phyloP scores from a whole-genome alignment of 768 basidiomycete species.

The Tulasnella sp. region DNA sequence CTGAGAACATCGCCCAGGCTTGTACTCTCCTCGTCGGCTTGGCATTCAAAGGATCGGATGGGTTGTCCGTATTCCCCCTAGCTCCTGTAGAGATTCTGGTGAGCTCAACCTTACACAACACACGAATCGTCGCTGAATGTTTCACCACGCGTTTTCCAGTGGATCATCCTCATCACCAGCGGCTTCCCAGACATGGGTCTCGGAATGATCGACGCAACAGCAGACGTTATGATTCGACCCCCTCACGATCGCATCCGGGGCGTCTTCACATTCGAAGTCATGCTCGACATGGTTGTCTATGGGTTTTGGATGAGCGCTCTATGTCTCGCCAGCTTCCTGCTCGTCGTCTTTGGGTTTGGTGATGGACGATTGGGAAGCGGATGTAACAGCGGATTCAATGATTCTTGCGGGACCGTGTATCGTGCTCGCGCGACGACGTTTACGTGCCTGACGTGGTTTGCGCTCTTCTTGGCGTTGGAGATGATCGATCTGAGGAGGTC shows the following conservation, averaged over 20 bases:
- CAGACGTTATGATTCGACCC: slow-evolving; percentile 39
- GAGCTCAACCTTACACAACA: slow-evolving; percentile 3
- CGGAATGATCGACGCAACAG: slow-evolving; percentile 39
- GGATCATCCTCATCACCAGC: slow-evolving; percentile 43
- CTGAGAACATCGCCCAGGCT: slow-evolving; percentile 45
- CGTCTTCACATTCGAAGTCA: slow-evolving; percentile 30
- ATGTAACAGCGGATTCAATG: slow-evolving; percentile 27
- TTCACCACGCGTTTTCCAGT: slow-evolving; percentile 20
- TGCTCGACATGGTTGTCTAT: slow-evolving; percentile 29
- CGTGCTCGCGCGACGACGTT: slow-evolving; percentile 30
- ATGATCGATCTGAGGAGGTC: slow-evolving; percentile 21
- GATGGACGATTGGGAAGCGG: slow-evolving; percentile 24
- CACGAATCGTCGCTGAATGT: background rate
- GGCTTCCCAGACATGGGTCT: slow-evolving; percentile 46
- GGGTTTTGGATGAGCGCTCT: slow-evolving; percentile 29
- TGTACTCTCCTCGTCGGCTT: slow-evolving; percentile 45
- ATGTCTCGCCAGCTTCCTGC: slow-evolving; percentile 27
- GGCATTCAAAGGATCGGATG: slow-evolving; percentile 40
- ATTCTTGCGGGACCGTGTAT: slow-evolving; percentile 29
- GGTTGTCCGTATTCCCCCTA: slow-evolving; percentile 44
- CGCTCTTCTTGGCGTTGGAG: slow-evolving; percentile 22
- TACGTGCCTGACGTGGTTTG: slow-evolving; percentile 22
- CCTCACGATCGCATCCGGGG: slow-evolving; percentile 29
- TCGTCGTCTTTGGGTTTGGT: slow-evolving; percentile 28
- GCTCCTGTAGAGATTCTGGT: slow-evolving; percentile 36